Percentiles rank a stretch among this genome's conserved stretches.
Conservation (phyloP, 148 eudicot genomes). For the Nepenthes mirabilis region DNA sequence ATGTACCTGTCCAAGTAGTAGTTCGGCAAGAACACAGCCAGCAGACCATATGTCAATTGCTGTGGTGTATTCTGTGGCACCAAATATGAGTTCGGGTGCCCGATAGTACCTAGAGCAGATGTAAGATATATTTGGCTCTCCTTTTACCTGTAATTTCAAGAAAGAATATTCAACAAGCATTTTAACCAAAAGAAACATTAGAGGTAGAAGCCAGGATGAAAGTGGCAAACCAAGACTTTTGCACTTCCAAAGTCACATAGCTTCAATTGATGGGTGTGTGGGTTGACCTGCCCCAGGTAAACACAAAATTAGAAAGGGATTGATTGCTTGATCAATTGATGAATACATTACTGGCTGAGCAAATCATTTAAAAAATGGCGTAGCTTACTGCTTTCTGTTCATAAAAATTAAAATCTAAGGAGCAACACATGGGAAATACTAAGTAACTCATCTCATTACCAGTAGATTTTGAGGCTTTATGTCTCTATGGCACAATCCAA, state of each 20-base stretch:
- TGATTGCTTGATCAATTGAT: too few relatives aligned
- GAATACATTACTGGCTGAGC: too few relatives aligned
- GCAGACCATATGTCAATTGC: conserved; percentile 95
- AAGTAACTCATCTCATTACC: conserved; percentile 23
- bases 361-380: too few relatives aligned
- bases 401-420: background rate
- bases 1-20: conserved; percentile 69
- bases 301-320: background rate
- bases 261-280: conserved; percentile 78
- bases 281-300: conserved; percentile 49
- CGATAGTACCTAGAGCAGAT: conserved; percentile 90
- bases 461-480: conserved; percentile 66
- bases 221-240: conserved; percentile 56
- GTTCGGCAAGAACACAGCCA: conserved; percentile 84
- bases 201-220: background rate
- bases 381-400: too few relatives aligned
- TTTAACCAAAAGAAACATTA: background rate
- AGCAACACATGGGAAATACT: background rate
- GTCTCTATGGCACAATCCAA: conserved; percentile 68
- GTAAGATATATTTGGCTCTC: conserved; percentile 88
- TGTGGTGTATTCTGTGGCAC: conserved; percentile 85
- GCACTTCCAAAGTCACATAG: conserved; percentile 93
- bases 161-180: background rate
- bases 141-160: conserved; percentile 51
- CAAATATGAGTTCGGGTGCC: conserved; percentile 87